Evolutionary conservation across 331 rosid species (phyloP).

Genomic region (Quercus lobata): DNA sequence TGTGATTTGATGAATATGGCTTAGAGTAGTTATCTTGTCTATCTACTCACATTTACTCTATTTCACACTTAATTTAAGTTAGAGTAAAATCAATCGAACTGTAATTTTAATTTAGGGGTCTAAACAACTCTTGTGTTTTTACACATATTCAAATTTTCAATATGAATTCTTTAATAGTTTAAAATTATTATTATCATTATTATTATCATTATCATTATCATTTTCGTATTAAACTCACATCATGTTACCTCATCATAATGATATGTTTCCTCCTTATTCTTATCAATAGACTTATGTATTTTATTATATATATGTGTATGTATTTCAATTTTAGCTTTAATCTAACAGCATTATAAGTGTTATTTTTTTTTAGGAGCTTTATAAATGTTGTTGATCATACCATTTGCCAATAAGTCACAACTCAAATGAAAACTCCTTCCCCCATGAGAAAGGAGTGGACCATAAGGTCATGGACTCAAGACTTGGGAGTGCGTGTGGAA

Average conservation of each 20-base stretch:
- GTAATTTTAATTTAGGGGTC: too few relatives aligned
- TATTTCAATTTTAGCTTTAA: not conserved
- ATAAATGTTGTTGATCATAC: not conserved
- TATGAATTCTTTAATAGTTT: not conserved
- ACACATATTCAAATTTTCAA: too few relatives aligned
- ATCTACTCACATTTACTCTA: too few relatives aligned
- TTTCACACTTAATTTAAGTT: too few relatives aligned
- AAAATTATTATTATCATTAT: not conserved
- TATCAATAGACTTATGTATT: not conserved
- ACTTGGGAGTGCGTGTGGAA: not conserved
- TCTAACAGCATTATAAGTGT: not conserved
- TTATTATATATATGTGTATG: not conserved
- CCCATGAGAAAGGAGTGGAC: not conserved
- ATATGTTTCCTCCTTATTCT: not conserved
- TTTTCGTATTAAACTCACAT: not conserved
- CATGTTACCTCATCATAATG: not conserved
- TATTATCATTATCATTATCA: not conserved
- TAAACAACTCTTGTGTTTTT: too few relatives aligned
- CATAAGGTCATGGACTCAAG: not conserved
- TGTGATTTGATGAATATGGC: too few relatives aligned
- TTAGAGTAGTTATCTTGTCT: too few relatives aligned
- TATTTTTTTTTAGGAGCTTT: not conserved
- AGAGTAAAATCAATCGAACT: too few relatives aligned
- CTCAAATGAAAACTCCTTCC: not conserved
- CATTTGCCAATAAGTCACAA: not conserved